Percentiles rank a stretch among this genome's conserved stretches.
These are phyloP conservation scores for Pugionium dolabratum DNA, from an alignment of 345 rosid genomes.

Conservation along the genomic window DNA sequence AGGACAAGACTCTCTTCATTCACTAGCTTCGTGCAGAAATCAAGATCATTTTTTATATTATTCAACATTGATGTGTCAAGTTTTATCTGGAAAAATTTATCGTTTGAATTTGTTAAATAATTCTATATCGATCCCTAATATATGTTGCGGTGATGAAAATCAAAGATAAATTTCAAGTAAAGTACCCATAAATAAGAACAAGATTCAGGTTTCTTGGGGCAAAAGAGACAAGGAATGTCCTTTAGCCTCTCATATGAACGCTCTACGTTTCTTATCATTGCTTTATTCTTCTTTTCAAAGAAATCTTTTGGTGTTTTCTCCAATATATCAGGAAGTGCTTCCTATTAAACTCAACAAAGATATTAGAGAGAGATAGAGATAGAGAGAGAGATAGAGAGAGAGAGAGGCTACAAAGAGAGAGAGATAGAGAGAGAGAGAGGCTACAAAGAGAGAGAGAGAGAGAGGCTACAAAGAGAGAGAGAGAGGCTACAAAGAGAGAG, in stretches of 20 bases:
- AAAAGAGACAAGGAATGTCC: constrained; percentile 62
- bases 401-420: no score
- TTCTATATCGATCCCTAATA: background rate
- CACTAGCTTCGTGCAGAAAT: constrained; percentile 55
- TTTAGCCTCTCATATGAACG: constrained; percentile 45
- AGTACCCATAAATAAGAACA: constrained; percentile 50
- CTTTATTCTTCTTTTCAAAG: constrained; percentile 43
- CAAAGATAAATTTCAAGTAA: background rate
- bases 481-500: no score
- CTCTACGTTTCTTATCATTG: constrained; percentile 48
- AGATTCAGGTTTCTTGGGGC: constrained; percentile 60
- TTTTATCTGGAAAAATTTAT: constrained; percentile 41
- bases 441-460: no score
- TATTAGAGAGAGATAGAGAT: no score
- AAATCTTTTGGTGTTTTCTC: constrained; percentile 59
- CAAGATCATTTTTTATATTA: constrained; percentile 51
- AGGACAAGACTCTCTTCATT: constrained; percentile 60
- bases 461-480: no score
- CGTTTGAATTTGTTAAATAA: background rate
- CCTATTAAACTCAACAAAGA: constrained; percentile 9
- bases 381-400: no score
- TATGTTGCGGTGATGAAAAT: no score
- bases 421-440: no score
- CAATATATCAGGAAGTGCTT: constrained; percentile 58
- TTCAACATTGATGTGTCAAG: constrained; percentile 50